Evolutionary conservation across 2,329 filamentous ascomycete genomes (phyloP), one percentile per base, ranked within the genome.

Genomic region (Acarospora socialis): DNA sequence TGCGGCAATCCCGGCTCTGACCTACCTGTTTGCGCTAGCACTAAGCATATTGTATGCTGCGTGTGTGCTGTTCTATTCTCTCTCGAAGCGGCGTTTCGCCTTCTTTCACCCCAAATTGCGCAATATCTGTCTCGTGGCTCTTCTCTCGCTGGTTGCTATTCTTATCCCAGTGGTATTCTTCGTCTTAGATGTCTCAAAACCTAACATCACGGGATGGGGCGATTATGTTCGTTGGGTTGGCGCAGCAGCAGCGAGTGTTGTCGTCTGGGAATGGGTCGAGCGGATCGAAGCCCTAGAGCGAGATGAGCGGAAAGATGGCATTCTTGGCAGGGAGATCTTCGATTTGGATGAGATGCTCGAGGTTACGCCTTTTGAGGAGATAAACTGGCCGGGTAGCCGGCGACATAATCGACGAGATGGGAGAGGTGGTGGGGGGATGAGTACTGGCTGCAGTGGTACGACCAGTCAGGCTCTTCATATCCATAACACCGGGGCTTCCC

Each of bases 261-360:
- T 93, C 14, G 86, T 94, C 2, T 94, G 86, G 86, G 86, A 94
- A 55, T 94, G 86, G 86, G 86, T 94, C 3, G 86, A 94, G 55
- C 71, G 86, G 16, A 94, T 94, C 29, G 86, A 94, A 53, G 82
- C 84, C 0, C 56, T 93, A 39, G 86, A 94, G 59, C 73, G 86
- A 43, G 84, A 93, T 53, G 84, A 93, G 52, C 83, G 86, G 56
- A 92, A 92, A 55, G 84, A 92, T 45, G 86, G 86, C 1, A 92
- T 94, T 34, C 59, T 94, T 1, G 86, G 86, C 3, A 67, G 86
- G 41, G 86, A 94, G 49, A 75, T 94, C 0, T 93, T 92, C 48
- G 86, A 94, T 44, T 86, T 84, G 3, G 86, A 94, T 46, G 86
- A 93, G 50, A 92, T 90, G 77, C 64, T 92, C 21, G 81, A 87